A percentile compares a stretch with the other conserved stretches of the same genome.
Evolutionary conservation across 2,329 filamentous ascomycete genomes (phyloP).

Genomic region (Ophiostoma sp.): DNA sequence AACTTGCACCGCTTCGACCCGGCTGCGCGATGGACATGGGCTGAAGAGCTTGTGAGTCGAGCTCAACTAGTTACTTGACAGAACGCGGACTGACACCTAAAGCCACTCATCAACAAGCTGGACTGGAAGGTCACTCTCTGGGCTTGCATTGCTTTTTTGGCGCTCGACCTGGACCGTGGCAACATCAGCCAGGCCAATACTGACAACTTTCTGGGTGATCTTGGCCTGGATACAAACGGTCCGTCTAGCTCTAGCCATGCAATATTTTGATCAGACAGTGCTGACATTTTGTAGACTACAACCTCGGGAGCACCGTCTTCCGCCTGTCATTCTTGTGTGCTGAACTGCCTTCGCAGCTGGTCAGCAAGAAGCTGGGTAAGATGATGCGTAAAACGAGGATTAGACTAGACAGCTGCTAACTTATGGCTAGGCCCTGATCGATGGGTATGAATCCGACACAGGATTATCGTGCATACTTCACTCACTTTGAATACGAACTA

Average conservation of each 20-base stretch:
- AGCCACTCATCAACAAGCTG: conserved; percentile 46
- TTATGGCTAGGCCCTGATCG: neutral
- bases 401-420: neutral
- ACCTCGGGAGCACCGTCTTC: conserved; percentile 51
- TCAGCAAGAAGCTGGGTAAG: conserved; percentile 46
- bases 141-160: conserved; percentile 36
- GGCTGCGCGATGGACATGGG: conserved; percentile 48
- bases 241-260: neutral
- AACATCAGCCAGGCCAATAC: conserved; percentile 36
- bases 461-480: neutral
- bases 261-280: neutral
- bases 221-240: conserved; percentile 34
- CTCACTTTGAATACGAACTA: conserved; percentile 20
- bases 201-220: conserved; percentile 33
- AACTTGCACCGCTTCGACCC: conserved; percentile 56
- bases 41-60: conserved; percentile 42
- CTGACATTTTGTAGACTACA: conserved; percentile 36
- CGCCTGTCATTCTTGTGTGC: conserved; percentile 49
- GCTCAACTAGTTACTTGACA: neutral
- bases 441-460: neutral
- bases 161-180: conserved; percentile 36
- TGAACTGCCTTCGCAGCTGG: conserved; percentile 57
- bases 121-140: conserved; percentile 33
- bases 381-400: too few species aligned
- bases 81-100: neutral